These are phyloP conservation scores for Medicago ruthenica DNA, from an alignment of 306 rosid species.

Conservation along the genomic window DNA sequence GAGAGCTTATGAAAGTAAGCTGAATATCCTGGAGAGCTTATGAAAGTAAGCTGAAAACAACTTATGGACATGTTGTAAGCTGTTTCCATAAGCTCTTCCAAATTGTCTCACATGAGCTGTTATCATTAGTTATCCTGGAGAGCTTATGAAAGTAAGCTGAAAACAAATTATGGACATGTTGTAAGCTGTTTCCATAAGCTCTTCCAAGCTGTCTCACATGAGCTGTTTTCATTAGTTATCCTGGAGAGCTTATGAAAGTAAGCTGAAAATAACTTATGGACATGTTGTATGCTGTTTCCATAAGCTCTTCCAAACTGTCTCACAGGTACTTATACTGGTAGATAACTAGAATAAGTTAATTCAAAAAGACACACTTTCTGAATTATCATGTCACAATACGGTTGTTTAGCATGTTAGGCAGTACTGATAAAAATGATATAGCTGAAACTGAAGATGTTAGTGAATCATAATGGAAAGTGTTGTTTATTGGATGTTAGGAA, in stretches of 20 bases:
- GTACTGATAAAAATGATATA: no score
- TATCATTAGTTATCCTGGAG: background rate
- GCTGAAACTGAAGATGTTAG: background rate
- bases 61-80: background rate
- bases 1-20: no score
- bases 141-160: no score
- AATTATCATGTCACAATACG: background rate
- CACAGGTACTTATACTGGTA: background rate
- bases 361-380: no score
- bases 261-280: background rate
- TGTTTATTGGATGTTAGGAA: conserved; percentile 11
- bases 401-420: background rate
- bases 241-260: no score
- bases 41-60: background rate
- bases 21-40: background rate
- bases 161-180: background rate
- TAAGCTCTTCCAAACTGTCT: background rate
- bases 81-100: no score
- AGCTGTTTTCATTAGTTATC: background rate
- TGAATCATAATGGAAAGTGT: background rate
- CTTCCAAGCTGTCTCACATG: background rate
- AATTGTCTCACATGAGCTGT: no score
- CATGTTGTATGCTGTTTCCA: background rate
- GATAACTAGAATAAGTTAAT: no score
- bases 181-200: background rate